These are phyloP conservation scores for Aspergillus spinulosporus DNA, from an alignment of 2,329 filamentous ascomycete species.

Conservation along the genomic window DNA sequence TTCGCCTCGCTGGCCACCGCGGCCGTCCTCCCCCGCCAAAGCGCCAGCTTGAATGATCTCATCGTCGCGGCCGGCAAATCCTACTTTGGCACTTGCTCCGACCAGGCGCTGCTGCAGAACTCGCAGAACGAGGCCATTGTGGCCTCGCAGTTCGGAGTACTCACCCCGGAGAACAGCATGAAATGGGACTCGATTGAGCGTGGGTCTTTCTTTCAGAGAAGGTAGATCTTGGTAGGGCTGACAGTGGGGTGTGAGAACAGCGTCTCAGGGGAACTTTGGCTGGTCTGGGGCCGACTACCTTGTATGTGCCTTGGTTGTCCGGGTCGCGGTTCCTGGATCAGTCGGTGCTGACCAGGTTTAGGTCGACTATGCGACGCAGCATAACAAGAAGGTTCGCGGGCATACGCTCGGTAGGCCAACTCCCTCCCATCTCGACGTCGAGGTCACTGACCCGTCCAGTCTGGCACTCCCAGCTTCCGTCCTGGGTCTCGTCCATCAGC, in stretches of 20 bases:
- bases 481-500: conserved; percentile 51
- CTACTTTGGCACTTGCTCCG: conserved; percentile 63
- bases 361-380: conserved; percentile 40
- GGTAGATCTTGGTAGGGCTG: too few species aligned
- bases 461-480: conserved; percentile 44
- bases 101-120: conserved; percentile 56
- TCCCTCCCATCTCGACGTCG: not conserved
- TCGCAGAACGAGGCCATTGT: conserved; percentile 63
- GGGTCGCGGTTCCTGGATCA: not conserved
- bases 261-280: conserved; percentile 55
- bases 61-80: conserved; percentile 65
- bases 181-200: conserved; percentile 65
- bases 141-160: conserved; percentile 61
- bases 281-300: conserved; percentile 57
- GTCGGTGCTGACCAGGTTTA: conserved; percentile 17
- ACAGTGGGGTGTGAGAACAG: conserved; percentile 4
- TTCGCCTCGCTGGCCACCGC: conserved; percentile 12
- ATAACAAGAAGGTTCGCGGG: conserved; percentile 57
- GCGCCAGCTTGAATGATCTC: conserved; percentile 51
- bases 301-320: conserved; percentile 14
- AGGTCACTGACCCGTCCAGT: conserved; percentile 14
- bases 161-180: conserved; percentile 65
- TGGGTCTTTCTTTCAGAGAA: conserved; percentile 13
- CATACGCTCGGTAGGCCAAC: conserved; percentile 53
- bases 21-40: conserved; percentile 15